Conservation (phyloP, 805 yeast genomes). For the Tetrapisispora fleetii region DNA sequence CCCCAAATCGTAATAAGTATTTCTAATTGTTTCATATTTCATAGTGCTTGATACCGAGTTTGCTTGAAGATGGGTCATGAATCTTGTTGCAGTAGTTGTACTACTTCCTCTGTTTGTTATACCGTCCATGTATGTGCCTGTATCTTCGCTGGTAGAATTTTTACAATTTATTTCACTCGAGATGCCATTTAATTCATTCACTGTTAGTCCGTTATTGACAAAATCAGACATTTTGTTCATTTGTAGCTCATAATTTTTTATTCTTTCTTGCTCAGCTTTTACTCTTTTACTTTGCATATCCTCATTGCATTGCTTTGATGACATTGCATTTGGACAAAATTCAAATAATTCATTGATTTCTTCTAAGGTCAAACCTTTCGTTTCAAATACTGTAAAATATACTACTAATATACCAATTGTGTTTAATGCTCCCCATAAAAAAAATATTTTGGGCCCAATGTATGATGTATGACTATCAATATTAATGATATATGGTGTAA, state of each 20-base stretch:
- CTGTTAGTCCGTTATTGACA: background rate
- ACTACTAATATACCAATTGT: conserved; percentile 49
- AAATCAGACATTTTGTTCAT: background rate
- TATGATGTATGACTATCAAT: conserved; percentile 46
- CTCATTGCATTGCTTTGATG: conserved; percentile 37
- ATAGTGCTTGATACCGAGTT: background rate
- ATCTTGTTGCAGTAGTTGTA: background rate
- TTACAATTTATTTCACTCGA: background rate
- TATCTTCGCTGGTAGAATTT: background rate
- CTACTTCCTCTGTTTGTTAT: background rate
- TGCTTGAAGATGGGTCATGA: background rate
- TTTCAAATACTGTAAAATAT: conserved; percentile 64
- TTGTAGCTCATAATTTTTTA: background rate
- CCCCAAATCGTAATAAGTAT: conserved; percentile 25
- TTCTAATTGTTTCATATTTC: background rate
- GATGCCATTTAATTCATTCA: too few species aligned
- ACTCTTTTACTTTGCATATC: conserved; percentile 2
- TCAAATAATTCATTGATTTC: conserved; percentile 70
- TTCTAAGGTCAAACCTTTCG: conserved; percentile 70
- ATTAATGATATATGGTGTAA: conserved; percentile 58
- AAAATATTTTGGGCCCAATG: conserved; percentile 62
- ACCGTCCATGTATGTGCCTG: background rate
- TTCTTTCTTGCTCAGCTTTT: background rate
- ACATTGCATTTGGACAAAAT: conserved; percentile 45
- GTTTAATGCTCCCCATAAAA: conserved; percentile 70